Percentiles rank a stretch among this genome's conserved stretches.
Evolutionary conservation across 106 monocot species (phyloP).

Genomic region (Gastrodia elata): DNA sequence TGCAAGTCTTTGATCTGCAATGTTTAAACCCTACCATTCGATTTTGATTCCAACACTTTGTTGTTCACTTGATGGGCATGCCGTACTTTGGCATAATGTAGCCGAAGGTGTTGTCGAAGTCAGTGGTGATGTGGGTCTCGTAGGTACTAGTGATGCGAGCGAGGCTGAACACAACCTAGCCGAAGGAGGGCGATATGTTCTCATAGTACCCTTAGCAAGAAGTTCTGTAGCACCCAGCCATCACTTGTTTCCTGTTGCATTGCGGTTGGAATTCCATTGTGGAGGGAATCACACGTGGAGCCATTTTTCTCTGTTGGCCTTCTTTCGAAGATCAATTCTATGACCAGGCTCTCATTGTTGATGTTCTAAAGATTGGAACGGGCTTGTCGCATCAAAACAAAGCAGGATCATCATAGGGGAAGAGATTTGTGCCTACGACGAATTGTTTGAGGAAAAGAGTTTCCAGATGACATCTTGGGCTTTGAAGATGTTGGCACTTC

Average conservation of each 20-base stretch:
- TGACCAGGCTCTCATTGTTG: constrained; percentile 38
- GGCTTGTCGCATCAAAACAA: constrained; percentile 14
- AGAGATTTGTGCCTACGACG: constrained; percentile 21
- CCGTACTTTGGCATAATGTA: no score
- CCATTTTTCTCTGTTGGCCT: constrained; percentile 59
- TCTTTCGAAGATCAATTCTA: constrained; percentile 44
- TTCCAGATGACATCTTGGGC: constrained; percentile 17
- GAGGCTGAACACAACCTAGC: no score
- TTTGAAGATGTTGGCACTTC: constrained; percentile 23
- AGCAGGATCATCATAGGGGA: constrained; percentile 19
- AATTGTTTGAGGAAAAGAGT: constrained; percentile 20
- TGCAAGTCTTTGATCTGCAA: no score
- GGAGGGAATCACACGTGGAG: constrained; percentile 35
- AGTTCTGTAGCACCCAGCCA: constrained; percentile 40
- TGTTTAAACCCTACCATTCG: no score
- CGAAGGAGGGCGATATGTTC: no score
- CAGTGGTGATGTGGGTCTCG: no score
- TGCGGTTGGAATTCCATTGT: constrained; percentile 57
- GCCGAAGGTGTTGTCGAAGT: no score
- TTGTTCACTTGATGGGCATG: no score
- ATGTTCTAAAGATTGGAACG: constrained; percentile 37
- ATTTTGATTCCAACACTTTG: no score
- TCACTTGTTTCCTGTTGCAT: constrained; percentile 49
- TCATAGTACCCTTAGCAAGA: constrained; percentile 43
- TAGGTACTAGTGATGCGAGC: no score